Evolutionary conservation across 2,329 filamentous ascomycete species (phyloP).

Genomic region (Nannizziopsis arthrosporioides): DNA sequence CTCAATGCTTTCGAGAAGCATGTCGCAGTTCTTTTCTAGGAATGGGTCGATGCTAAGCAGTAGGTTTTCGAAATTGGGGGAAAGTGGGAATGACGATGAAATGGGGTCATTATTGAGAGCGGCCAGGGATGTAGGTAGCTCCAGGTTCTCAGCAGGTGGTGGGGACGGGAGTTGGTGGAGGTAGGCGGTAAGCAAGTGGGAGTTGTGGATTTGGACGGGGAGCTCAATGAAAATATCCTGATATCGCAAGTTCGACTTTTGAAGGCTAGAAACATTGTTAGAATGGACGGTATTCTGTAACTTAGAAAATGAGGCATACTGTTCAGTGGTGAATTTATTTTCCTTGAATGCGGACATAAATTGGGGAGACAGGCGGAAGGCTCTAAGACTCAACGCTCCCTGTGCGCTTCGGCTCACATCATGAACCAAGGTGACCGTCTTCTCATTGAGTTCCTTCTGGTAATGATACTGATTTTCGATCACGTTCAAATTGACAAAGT

Average conservation of each 20-base stretch:
- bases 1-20: constrained; percentile 93
- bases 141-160: constrained; percentile 53
- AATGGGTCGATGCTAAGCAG: constrained; percentile 93
- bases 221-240: constrained; percentile 88
- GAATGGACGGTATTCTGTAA: background rate
- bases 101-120: constrained; percentile 58
- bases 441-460: constrained; percentile 82
- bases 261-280: constrained; percentile 49
- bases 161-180: constrained; percentile 77
- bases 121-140: constrained; percentile 65
- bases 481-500: constrained; percentile 88
- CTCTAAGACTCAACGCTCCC: constrained; percentile 76
- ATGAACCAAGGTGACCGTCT: constrained; percentile 79
- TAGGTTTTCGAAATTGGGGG: constrained; percentile 79
- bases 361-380: constrained; percentile 73
- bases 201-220: constrained; percentile 86
- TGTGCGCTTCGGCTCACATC: constrained; percentile 92
- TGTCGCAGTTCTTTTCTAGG: constrained; percentile 95
- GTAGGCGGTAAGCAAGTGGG: constrained; percentile 88
- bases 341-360: constrained; percentile 94
- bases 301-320: constrained; percentile 45
- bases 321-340: constrained; percentile 93
- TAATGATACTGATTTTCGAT: constrained; percentile 98
- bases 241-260: constrained; percentile 88
- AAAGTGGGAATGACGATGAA: constrained; percentile 53